Conservation (phyloP, 306 rosid species). For the Geum urbanum region DNA sequence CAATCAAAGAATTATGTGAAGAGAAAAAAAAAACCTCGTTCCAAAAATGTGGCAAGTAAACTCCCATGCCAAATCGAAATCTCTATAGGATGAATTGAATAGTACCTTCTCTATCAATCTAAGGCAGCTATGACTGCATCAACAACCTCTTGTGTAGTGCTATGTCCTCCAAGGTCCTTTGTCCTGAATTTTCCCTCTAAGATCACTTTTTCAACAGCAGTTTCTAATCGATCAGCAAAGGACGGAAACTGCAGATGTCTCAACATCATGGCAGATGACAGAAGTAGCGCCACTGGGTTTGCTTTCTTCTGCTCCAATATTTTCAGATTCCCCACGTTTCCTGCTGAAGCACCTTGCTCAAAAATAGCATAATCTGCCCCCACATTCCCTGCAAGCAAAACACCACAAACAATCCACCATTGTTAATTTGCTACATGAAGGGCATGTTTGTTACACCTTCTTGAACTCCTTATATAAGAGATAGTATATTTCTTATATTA, state of each 20-base stretch:
- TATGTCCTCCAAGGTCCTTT: conserved; percentile 73
- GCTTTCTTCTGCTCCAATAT: conserved; percentile 55
- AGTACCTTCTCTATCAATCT: conserved; percentile 31
- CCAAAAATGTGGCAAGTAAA: background rate
- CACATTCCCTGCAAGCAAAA: conserved; percentile 61
- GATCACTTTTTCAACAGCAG: conserved; percentile 59
- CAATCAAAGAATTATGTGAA: conserved; percentile 17
- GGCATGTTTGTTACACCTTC: too few relatives aligned
- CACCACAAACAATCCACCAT: conserved; percentile 1
- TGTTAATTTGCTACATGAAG: background rate
- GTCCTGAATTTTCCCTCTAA: conserved; percentile 53
- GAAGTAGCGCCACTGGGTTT: conserved; percentile 79
- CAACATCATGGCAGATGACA: conserved; percentile 87
- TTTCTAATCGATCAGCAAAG: conserved; percentile 71
- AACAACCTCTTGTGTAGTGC: conserved; percentile 73
- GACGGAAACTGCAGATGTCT: conserved; percentile 85
- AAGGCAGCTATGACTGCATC: conserved; percentile 61
- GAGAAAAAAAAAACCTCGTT: background rate
- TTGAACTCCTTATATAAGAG: too few relatives aligned
- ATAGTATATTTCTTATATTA: too few relatives aligned
- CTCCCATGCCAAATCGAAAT: conserved; percentile 15
- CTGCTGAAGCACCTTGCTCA: conserved; percentile 95
- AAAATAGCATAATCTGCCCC: conserved; percentile 75
- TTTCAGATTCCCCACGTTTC: conserved; percentile 63
- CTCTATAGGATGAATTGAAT: background rate